A percentile compares a stretch with the other conserved stretches of the same genome.
Evolutionary conservation across 2,329 filamentous ascomycete species (phyloP).

Genomic region (Didymella keratinophila): DNA sequence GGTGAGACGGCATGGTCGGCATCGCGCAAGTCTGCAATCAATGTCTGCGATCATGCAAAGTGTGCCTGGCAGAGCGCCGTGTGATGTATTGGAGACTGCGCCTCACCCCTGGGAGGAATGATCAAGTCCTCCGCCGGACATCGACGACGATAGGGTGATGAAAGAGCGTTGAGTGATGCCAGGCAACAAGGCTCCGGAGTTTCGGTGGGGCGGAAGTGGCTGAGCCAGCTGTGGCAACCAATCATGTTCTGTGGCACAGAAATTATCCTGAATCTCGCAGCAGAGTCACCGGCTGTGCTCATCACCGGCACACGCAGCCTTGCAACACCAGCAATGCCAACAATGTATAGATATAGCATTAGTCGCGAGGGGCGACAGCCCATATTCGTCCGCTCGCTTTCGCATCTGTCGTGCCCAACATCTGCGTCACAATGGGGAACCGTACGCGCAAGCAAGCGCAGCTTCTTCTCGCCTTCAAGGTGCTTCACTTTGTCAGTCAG

Average conservation of each 20-base stretch:
- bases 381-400: constrained; percentile 35
- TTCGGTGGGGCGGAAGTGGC: background rate
- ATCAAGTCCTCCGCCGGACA: constrained; percentile 21
- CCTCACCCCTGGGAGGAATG: constrained; percentile 32
- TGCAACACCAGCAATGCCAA: constrained; percentile 34
- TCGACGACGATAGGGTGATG: constrained; percentile 30
- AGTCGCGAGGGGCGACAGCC: constrained; percentile 21
- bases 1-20: constrained; percentile 17
- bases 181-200: constrained; percentile 6
- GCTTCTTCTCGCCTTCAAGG: constrained; percentile 49
- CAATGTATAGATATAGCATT: constrained; percentile 34
- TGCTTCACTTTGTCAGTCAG: constrained; percentile 50
- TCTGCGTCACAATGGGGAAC: constrained; percentile 44
- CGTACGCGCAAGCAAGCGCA: constrained; percentile 37
- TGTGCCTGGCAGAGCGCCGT: constrained; percentile 28
- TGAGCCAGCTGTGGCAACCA: constrained; percentile 17
- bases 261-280: constrained; percentile 20
- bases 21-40: constrained; percentile 3
- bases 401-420: constrained; percentile 30
- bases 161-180: constrained; percentile 23
- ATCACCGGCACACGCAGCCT: constrained; percentile 40
- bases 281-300: constrained; percentile 28
- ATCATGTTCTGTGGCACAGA: constrained; percentile 32
- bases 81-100: constrained; percentile 31
- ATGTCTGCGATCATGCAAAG: constrained; percentile 12